Percentiles rank a stretch among this genome's conserved stretches.
These are phyloP conservation scores for Colletotrichum scovillei DNA, from an alignment of 2,329 filamentous ascomycete genomes.

Conservation along the genomic window DNA sequence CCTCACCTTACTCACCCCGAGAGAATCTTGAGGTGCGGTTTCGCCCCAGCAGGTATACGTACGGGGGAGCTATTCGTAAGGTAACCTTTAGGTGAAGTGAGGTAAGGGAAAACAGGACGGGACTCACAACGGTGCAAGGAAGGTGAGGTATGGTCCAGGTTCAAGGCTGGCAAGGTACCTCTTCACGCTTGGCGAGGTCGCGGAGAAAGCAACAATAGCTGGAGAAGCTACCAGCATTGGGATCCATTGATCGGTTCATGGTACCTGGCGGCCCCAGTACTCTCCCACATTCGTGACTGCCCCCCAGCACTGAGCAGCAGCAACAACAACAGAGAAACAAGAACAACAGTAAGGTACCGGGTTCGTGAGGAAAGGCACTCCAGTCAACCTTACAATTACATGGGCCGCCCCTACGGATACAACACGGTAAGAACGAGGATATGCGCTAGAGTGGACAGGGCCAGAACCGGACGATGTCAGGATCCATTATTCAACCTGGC, in stretches of 20 bases:
- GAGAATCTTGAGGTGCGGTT: neutral
- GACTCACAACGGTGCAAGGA: constrained; percentile 15
- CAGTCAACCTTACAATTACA: constrained; percentile 1
- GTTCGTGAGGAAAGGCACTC: neutral
- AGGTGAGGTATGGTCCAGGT: constrained; percentile 30
- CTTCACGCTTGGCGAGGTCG: constrained; percentile 24
- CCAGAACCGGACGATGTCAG: constrained; percentile 5
- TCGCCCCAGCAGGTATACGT: neutral
- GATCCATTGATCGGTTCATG: constrained; percentile 23
- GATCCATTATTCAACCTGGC: constrained; percentile 5
- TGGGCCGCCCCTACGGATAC: constrained; percentile 4
- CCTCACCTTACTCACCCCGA: neutral
- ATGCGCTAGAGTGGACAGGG: constrained; percentile 10
- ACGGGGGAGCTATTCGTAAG: neutral
- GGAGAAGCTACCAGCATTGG: constrained; percentile 30
- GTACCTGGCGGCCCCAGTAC: constrained; percentile 11
- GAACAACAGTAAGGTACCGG: constrained; percentile 1
- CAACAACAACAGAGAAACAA: constrained; percentile 4
- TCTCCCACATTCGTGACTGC: neutral
- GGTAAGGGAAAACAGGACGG: constrained; percentile 14
- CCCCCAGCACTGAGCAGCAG: neutral
- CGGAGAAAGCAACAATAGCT: constrained; percentile 35
- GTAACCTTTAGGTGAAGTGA: neutral
- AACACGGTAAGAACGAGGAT: constrained; percentile 17
- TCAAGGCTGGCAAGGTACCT: constrained; percentile 20